Base-by-base conservation (phyloP, 352 stramenopile species). In the Stramenopiles sp. region DNA sequence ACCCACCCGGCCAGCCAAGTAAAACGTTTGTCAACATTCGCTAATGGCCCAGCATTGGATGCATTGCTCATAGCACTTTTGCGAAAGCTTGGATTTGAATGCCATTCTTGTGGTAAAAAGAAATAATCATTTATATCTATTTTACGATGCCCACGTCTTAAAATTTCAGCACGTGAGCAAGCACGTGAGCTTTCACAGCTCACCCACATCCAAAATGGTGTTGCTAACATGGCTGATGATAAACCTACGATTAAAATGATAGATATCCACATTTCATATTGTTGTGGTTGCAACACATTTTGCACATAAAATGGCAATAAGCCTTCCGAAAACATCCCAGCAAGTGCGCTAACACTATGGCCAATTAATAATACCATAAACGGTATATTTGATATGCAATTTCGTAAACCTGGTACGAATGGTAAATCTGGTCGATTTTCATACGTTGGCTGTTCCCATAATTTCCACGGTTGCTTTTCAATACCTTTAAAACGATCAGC, bases 181-280 rank as follows among this genome's bases (percentile, higher is more conserved):
- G 38, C 78, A 32, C 74, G 31, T 33, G 29, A 29, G 6, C 29
- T 33, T 29, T 65, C 29, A 32, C 38, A 65, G 6, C 38, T 31
- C 31, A 80, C 29, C 78, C 78, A 80, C 78, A 80, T 63, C 78
- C 78, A 80, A 31, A 76, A 80, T 65, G 78, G 78, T 1, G 78
- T 80, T 6, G 78, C 63, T 6, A 73, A 63, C 30, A 78, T 32
- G 6, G 78, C 1, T 7, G 32, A 65, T 29, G 77, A 30, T 32
- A 80, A 78, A 30, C 74, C 78, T 4, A 80, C 38, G 30, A 31
- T 74, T 6, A 80, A 65, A 6, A 78, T 78, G 6, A 80, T 65
- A 6, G 38, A 65, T 32, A 80, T 32, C 78, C 78, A 80, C 33
- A 63, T 79, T 78, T 80, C 78, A 78, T 80, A 80, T n/a, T n/a